Conservation (phyloP, 805 yeast species). For the Ogataea ramenticola region DNA sequence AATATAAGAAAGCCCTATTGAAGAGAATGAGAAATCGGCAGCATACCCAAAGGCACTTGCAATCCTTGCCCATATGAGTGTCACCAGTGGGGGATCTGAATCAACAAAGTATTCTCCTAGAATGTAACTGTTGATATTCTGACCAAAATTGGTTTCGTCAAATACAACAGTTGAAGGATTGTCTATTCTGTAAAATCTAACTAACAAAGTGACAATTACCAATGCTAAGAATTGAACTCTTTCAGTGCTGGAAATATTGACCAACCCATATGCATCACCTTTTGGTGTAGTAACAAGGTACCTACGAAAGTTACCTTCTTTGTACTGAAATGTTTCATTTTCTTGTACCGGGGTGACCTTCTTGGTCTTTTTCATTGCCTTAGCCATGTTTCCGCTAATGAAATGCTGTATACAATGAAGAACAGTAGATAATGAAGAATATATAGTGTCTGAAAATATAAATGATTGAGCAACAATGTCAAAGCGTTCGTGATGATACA, state of each 20-base stretch:
- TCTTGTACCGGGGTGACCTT: not conserved
- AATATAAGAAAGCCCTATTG: slow-evolving; percentile 35
- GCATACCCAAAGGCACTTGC: slow-evolving; percentile 50
- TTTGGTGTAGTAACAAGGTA: slow-evolving; percentile 1
- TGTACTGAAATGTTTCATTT: not conserved
- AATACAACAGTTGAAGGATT: slow-evolving; percentile 76
- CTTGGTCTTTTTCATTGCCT: not conserved
- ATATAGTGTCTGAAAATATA: no score
- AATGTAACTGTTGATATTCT: slow-evolving; percentile 75
- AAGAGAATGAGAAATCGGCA: slow-evolving; percentile 52
- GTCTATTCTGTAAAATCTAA: slow-evolving; percentile 53
- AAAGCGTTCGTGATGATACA: no score
- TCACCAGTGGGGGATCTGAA: slow-evolving; percentile 75
- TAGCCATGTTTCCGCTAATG: no score
- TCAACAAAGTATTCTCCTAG: slow-evolving; percentile 61
- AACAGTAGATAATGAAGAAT: no score
- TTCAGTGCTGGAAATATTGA: slow-evolving; percentile 6
- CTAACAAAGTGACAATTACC: slow-evolving; percentile 33
- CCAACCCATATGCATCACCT: not conserved
- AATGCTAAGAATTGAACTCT: slow-evolving; percentile 10
- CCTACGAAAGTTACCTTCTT: not conserved
- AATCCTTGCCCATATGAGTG: slow-evolving; percentile 61
- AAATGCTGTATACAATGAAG: no score
- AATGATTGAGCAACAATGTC: no score
- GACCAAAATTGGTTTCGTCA: slow-evolving; percentile 91